These are phyloP conservation scores for Paramecium sonneborni DNA, from an alignment of 73 alveolate species.

Conservation along the genomic window DNA sequence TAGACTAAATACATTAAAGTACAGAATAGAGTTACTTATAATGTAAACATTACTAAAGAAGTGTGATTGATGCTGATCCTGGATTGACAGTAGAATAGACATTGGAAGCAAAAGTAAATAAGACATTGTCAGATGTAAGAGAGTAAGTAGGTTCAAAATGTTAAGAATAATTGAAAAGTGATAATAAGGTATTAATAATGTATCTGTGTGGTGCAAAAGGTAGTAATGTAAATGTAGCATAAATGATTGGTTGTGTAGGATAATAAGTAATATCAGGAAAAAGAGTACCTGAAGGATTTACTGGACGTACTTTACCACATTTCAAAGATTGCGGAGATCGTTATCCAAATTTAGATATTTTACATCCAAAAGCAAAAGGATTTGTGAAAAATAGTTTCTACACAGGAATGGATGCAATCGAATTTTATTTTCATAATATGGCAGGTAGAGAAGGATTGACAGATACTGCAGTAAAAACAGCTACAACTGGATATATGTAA, in stretches of 20 bases:
- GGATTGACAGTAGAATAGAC: conserved; percentile 46
- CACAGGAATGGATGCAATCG: conserved; percentile 88
- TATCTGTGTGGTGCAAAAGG: conserved; percentile 99
- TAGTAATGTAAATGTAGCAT: conserved; percentile 90
- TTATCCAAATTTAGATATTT: conserved; percentile 75
- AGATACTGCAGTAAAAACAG: conserved; percentile 99
- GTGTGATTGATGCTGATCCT: neutral
- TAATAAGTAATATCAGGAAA: conserved; percentile 92
- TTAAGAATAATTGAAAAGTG: conserved; percentile 63
- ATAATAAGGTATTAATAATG: conserved; percentile 96
- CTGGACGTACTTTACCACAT: conserved; percentile 98
- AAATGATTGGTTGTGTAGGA: conserved; percentile 99
- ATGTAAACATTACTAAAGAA: conserved; percentile 70
- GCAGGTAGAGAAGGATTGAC: conserved; percentile 99
- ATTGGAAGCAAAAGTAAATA: conserved; percentile 19
- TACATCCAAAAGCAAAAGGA: conserved; percentile 97
- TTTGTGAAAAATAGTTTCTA: conserved; percentile 95
- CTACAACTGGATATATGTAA: conserved; percentile 99
- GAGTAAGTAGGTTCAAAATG: conserved; percentile 74
- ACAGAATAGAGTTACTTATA: conserved; percentile 76
- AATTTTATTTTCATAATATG: conserved; percentile 99
- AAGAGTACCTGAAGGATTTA: conserved; percentile 96
- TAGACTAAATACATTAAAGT: conserved; percentile 71
- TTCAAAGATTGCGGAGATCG: conserved; percentile 66
- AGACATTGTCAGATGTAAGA: conserved; percentile 74